These are phyloP conservation scores for Acidomyces sp. DNA, from an alignment of 495 filamentous ascomycete species.

Conservation along the genomic window DNA sequence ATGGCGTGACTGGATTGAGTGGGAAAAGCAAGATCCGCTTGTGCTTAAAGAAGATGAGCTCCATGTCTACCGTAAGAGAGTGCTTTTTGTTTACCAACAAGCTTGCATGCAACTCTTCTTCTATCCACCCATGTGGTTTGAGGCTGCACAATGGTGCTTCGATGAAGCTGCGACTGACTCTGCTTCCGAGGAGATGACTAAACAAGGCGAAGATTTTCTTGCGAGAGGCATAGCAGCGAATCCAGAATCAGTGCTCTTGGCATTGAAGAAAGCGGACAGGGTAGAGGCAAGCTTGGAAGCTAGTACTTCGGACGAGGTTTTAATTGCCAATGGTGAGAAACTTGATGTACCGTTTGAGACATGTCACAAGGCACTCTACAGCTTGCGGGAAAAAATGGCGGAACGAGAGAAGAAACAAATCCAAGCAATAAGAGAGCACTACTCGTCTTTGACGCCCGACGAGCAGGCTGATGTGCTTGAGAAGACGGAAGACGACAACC, in stretches of 20 bases:
- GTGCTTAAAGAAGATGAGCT: conserved; percentile 69
- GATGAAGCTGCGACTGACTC: conserved; percentile 52
- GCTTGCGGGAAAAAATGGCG: conserved; percentile 57
- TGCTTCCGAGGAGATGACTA: conserved; percentile 31
- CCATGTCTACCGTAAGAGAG: conserved; percentile 55
- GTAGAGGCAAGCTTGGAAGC: conserved; percentile 39
- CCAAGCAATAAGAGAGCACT: conserved; percentile 53
- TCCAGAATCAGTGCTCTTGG: conserved; percentile 79
- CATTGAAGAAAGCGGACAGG: conserved; percentile 78
- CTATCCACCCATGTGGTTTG: conserved; percentile 90
- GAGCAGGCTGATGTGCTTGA: conserved; percentile 35
- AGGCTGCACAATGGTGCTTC: conserved; percentile 87
- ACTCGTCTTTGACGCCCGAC: conserved; percentile 25
- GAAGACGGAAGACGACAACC: conserved; percentile 47
- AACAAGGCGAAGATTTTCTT: conserved; percentile 57
- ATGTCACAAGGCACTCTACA: conserved; percentile 72
- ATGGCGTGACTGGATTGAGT: conserved; percentile 86
- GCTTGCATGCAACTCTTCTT: conserved; percentile 87
- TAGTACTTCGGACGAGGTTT: conserved; percentile 5
- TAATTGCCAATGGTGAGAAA: conserved; percentile 45
- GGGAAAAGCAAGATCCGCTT: conserved; percentile 87
- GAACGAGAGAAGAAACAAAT: conserved; percentile 58
- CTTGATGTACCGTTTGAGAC: conserved; percentile 70
- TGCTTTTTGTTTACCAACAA: conserved; percentile 86
- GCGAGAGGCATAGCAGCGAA: conserved; percentile 73